phyloP scores from a whole-genome alignment of 805 yeast genomes.

The Scheffersomyces coipomensis region DNA sequence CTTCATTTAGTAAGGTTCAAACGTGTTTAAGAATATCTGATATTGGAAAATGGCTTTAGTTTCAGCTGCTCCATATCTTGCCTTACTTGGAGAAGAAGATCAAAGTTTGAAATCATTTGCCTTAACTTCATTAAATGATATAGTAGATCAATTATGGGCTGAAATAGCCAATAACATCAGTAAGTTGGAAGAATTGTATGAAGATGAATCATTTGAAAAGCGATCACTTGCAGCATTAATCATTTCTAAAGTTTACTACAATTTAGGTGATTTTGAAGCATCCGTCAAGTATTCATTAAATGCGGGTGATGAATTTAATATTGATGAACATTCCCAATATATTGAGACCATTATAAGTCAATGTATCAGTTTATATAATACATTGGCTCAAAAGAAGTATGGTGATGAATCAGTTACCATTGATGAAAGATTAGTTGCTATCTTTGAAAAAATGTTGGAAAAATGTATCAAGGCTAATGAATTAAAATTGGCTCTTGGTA shows the following conservation, averaged over 20 bases:
- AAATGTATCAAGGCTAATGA: conserved; percentile 76
- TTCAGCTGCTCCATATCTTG: conserved; percentile 89
- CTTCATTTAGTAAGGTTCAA: not conserved
- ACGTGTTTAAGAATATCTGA: not conserved
- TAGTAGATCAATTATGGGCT: conserved; percentile 94
- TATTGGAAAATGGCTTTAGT: conserved; percentile 57
- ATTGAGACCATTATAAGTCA: conserved; percentile 92
- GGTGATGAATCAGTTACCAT: conserved; percentile 29
- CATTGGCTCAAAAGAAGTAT: conserved; percentile 51
- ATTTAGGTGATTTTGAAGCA: conserved; percentile 89
- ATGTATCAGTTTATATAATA: conserved; percentile 81
- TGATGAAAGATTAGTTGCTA: conserved; percentile 60
- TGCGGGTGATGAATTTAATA: conserved; percentile 78
- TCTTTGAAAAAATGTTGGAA: conserved; percentile 84
- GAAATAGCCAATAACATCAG: conserved; percentile 89
- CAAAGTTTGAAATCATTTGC: conserved; percentile 78
- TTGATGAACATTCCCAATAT: conserved; percentile 76
- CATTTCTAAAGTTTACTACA: conserved; percentile 86
- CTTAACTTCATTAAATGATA: conserved; percentile 70
- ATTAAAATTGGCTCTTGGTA: conserved; percentile 80
- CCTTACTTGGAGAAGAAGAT: conserved; percentile 84
- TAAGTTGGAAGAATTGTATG: conserved; percentile 88
- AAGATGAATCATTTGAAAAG: conserved; percentile 74
- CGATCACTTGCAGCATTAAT: conserved; percentile 86
- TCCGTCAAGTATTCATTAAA: conserved; percentile 86